A percentile compares a stretch with the other conserved stretches of the same genome.
These are phyloP conservation scores for Paraphaeosphaeria sporulosa DNA, from an alignment of 2,329 filamentous ascomycete species.

Conservation along the genomic window DNA sequence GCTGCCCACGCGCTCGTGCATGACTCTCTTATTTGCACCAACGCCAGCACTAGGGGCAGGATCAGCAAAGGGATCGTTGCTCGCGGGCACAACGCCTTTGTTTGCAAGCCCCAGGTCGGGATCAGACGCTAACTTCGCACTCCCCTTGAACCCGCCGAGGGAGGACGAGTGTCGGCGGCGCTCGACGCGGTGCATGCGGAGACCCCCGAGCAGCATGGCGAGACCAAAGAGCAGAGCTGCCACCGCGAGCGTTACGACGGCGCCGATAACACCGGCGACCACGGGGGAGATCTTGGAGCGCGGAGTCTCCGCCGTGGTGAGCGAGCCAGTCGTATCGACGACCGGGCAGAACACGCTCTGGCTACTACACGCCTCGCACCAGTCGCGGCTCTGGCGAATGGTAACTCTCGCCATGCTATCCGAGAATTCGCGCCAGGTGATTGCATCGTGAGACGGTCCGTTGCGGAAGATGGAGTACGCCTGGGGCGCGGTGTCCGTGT, in stretches of 20 bases:
- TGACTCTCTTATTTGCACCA: constrained; percentile 31
- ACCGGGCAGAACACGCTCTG: constrained; percentile 60
- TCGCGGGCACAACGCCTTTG: constrained; percentile 48
- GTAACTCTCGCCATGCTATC: constrained; percentile 53
- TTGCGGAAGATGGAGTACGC: constrained; percentile 61
- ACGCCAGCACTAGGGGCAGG: not conserved
- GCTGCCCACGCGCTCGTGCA: constrained; percentile 63
- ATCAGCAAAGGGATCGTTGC: constrained; percentile 8
- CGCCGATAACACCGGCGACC: constrained; percentile 65
- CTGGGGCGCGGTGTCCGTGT: constrained; percentile 46
- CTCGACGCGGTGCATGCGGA: constrained; percentile 54
- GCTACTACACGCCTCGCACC: constrained; percentile 61
- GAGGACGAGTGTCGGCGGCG: not conserved
- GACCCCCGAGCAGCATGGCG: constrained; percentile 54
- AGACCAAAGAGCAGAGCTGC: constrained; percentile 52
- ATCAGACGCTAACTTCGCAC: constrained; percentile 62
- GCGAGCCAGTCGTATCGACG: constrained; percentile 36
- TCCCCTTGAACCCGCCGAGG: constrained; percentile 65
- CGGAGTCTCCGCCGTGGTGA: not conserved
- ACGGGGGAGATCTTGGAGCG: constrained; percentile 47
- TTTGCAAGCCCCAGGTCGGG: constrained; percentile 59
- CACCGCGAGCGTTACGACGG: constrained; percentile 59
- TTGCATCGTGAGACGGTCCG: constrained; percentile 54
- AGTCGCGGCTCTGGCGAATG: constrained; percentile 55
- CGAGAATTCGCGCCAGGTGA: constrained; percentile 61